Evolutionary conservation across 1,284 basidiomycete genomes (phyloP).

Genomic region (Leccinum fuscescens): DNA sequence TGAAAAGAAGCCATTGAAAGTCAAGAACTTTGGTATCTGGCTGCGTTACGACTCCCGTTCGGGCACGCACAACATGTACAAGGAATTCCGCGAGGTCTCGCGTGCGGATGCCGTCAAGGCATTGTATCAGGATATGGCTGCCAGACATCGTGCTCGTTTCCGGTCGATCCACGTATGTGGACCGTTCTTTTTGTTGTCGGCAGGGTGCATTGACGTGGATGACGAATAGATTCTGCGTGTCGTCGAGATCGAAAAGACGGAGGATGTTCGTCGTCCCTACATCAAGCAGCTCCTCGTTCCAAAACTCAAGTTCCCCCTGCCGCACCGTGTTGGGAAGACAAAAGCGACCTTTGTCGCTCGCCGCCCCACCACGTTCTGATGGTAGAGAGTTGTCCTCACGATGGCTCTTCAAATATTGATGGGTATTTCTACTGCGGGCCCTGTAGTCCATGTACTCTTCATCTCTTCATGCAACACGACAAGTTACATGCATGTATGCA

Average conservation of each 20-base stretch:
- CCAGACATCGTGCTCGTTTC: constrained; percentile 98
- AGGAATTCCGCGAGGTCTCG: constrained; percentile 96
- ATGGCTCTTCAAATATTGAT: neutral
- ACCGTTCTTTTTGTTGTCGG: neutral
- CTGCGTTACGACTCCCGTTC: constrained; percentile 98
- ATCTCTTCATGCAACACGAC: constrained; percentile 14
- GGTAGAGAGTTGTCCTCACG: neutral
- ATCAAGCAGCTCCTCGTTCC: constrained; percentile 95
- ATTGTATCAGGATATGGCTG: constrained; percentile 99
- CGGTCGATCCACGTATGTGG: constrained; percentile 88
- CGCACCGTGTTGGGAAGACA: constrained; percentile 80
- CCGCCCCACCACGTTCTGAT: constrained; percentile 69
- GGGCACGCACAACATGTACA: constrained; percentile 97
- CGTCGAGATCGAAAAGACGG: constrained; percentile 89
- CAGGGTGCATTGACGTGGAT: constrained; percentile 3
- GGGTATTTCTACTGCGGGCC: constrained; percentile 1
- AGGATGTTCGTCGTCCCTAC: constrained; percentile 92
- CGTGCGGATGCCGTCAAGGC: constrained; percentile 95
- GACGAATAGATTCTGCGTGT: constrained; percentile 81
- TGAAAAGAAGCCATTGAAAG: constrained; percentile 96
- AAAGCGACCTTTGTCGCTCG: constrained; percentile 73
- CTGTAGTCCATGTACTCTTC: constrained; percentile 14
- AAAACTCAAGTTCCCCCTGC: constrained; percentile 96
- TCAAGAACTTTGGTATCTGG: constrained; percentile 99
- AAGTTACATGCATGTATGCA: constrained; percentile 4